Conservation (phyloP, 495 filamentous ascomycete genomes). For the Penicillium mononematosum region DNA sequence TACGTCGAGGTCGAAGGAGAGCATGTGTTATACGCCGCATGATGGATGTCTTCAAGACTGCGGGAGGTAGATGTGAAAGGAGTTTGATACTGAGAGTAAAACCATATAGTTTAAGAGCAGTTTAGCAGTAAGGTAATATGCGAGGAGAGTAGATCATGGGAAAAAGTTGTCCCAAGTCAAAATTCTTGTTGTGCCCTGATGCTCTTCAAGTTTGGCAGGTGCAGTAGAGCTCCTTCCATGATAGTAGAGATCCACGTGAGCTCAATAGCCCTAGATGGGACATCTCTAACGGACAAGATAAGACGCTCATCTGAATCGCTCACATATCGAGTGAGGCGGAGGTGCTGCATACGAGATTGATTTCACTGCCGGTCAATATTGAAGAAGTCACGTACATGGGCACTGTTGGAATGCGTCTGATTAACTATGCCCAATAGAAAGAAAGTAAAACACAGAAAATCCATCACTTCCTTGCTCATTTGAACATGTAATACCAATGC, state of each 20-base stretch:
- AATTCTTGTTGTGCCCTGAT: not conserved
- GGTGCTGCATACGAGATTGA: not conserved
- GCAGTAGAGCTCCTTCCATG: not conserved
- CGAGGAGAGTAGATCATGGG: not conserved
- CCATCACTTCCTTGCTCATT: not conserved
- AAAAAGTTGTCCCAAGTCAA: not conserved
- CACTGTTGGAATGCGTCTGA: not conserved
- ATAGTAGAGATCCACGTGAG: not conserved
- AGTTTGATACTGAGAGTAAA: not conserved
- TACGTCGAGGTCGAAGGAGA: not conserved
- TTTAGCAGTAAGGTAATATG: not conserved
- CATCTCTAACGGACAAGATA: not conserved
- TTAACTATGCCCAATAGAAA: not conserved
- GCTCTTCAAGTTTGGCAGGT: not conserved
- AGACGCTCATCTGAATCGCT: not conserved
- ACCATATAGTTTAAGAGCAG: not conserved
- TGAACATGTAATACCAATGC: not conserved
- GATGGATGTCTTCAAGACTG: not conserved
- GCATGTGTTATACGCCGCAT: not conserved
- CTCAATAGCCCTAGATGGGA: not conserved
- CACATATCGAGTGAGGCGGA: not conserved
- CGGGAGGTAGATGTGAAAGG: not conserved
- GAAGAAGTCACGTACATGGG: not conserved
- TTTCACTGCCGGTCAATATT: not conserved
- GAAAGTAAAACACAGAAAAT: not conserved